Conservation (phyloP, 768 basidiomycete species). For the Phanerochaete carnosa region DNA sequence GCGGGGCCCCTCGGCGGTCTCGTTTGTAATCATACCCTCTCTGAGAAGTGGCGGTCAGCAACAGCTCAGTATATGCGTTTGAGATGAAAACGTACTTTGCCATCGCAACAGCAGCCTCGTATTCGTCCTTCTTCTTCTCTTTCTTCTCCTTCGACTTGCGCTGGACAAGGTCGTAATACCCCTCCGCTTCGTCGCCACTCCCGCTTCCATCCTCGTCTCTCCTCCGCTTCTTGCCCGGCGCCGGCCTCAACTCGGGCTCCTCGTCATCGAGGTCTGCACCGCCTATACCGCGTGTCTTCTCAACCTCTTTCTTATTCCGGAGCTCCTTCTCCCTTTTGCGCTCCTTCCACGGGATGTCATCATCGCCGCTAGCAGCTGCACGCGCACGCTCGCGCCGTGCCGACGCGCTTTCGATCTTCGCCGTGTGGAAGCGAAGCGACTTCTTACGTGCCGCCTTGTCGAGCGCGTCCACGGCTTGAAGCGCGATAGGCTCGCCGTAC, state of each 20-base stretch:
- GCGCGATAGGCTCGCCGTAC: conserved; percentile 71
- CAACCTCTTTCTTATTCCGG: conserved; percentile 51
- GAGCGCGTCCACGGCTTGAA: conserved; percentile 68
- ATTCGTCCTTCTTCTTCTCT: conserved; percentile 75
- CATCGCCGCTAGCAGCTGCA: conserved; percentile 76
- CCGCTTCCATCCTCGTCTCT: conserved; percentile 36
- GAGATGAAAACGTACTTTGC: conserved; percentile 45
- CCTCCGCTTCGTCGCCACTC: conserved; percentile 51
- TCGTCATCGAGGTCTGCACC: conserved; percentile 68
- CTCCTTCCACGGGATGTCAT: conserved; percentile 90
- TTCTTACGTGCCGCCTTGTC: conserved; percentile 84
- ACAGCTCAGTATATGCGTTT: neutral
- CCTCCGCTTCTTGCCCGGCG: conserved; percentile 29
- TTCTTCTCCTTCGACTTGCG: conserved; percentile 67
- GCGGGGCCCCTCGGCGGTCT: conserved; percentile 68
- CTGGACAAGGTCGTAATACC: conserved; percentile 91
- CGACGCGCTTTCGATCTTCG: conserved; percentile 82
- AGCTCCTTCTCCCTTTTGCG: conserved; percentile 61
- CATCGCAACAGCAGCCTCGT: conserved; percentile 61
- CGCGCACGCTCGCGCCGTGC: conserved; percentile 74
- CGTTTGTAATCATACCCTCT: conserved; percentile 33
- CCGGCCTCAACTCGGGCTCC: conserved; percentile 37
- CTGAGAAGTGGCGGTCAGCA: conserved; percentile 21
- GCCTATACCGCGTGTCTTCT: conserved; percentile 44
- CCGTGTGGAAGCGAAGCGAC: conserved; percentile 89